Evolutionary conservation across 2,329 filamentous ascomycete species (phyloP).

Genomic region (Aspergillus uvarum): DNA sequence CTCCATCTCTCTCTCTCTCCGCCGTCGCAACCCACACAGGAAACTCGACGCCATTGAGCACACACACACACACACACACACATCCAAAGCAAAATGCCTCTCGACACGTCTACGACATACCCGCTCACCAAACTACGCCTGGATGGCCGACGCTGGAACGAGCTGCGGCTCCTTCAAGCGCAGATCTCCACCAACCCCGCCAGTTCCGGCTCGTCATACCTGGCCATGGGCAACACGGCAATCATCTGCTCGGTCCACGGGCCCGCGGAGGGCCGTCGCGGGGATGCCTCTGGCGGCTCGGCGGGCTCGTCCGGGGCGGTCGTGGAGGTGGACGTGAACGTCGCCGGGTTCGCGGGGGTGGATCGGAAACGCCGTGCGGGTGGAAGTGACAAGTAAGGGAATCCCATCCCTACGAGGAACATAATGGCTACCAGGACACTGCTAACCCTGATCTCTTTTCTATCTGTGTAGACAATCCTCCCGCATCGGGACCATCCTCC

Average conservation of each 20-base stretch:
- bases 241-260: conserved; percentile 91
- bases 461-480: conserved; percentile 63
- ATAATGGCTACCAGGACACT: too few relatives aligned
- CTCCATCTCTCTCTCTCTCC: neutral
- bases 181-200: conserved; percentile 91
- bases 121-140: conserved; percentile 78
- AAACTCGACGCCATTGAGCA: neutral
- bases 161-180: conserved; percentile 82
- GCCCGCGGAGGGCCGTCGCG: conserved; percentile 67
- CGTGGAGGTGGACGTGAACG: conserved; percentile 76
- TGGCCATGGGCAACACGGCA: conserved; percentile 97
- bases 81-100: conserved; percentile 66
- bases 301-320: conserved; percentile 57
- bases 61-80: neutral
- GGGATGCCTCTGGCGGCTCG: conserved; percentile 48
- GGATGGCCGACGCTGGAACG: conserved; percentile 92
- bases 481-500: conserved; percentile 63
- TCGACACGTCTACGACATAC: conserved; percentile 92
- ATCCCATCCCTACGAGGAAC: neutral
- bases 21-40: neutral
- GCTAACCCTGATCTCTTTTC: neutral
- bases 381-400: conserved; percentile 71
- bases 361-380: conserved; percentile 73
- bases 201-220: conserved; percentile 87
- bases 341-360: conserved; percentile 84